Conservation (phyloP, 805 yeast genomes). For the Pichia eremophila region DNA sequence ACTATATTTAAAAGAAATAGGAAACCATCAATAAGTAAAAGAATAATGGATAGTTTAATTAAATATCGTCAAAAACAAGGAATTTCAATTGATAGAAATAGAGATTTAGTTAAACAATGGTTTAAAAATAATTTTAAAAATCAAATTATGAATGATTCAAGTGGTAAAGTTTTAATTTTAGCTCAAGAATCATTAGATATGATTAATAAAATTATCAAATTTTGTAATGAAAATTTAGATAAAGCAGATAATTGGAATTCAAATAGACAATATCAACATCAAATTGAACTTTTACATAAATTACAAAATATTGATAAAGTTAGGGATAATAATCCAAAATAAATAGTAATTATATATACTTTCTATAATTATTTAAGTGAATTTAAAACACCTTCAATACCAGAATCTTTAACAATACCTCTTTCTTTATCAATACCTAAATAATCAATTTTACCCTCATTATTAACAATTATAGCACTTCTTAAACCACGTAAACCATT, state of each 20-base stretch:
- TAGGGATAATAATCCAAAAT: neutral
- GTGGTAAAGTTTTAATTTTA: constrained; percentile 66
- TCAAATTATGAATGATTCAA: constrained; percentile 32
- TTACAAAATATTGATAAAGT: constrained; percentile 17
- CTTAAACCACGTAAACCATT: constrained; percentile 28
- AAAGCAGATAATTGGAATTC: constrained; percentile 76
- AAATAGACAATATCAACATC: constrained; percentile 22
- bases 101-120: constrained; percentile 15
- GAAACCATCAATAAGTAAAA: constrained; percentile 17
- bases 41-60: constrained; percentile 22
- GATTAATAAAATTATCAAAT: constrained; percentile 72
- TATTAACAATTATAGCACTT: constrained; percentile 61
- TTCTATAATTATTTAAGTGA: too few relatives aligned
- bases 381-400: constrained; percentile 10
- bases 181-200: constrained; percentile 87
- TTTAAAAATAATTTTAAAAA: constrained; percentile 20
- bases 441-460: constrained; percentile 23
- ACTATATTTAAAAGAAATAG: constrained; percentile 9
- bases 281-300: constrained; percentile 18
- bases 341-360: too few relatives aligned
- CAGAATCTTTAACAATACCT: constrained; percentile 17
- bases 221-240: constrained; percentile 75
- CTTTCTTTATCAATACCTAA: constrained; percentile 34
- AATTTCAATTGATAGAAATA: constrained; percentile 7
- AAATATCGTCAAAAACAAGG: constrained; percentile 16